Evolutionary conservation across 2,329 filamentous ascomycete species (phyloP).

Genomic region (Fusarium piperis): DNA sequence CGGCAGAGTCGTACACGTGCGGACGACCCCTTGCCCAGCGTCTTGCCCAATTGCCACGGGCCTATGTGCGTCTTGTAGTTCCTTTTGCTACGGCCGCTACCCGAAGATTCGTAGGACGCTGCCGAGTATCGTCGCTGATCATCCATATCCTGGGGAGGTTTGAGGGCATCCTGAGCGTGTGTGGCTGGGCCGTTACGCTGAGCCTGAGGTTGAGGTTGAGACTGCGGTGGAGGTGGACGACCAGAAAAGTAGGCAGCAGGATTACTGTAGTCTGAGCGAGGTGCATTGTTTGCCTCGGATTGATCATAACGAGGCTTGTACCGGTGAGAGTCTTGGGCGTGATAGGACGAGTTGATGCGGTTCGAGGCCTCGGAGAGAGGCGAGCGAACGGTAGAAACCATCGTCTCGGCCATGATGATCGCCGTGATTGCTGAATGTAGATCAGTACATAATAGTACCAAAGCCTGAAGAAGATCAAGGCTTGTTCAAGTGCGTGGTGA

Average conservation of each 20-base stretch:
- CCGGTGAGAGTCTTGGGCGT: conserved; percentile 39
- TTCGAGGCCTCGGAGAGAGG: conserved; percentile 60
- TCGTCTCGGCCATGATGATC: conserved; percentile 47
- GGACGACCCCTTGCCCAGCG: conserved; percentile 88
- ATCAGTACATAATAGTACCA: conserved; percentile 50
- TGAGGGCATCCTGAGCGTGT: conserved; percentile 23
- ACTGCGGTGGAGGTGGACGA: conserved; percentile 18
- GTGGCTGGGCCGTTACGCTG: conserved; percentile 29
- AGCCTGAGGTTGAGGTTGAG: conserved; percentile 19
- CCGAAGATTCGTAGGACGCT: conserved; percentile 53
- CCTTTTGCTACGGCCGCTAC: conserved; percentile 52
- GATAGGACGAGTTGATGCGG: conserved; percentile 56
- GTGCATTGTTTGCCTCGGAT: conserved; percentile 19
- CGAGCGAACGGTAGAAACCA: conserved; percentile 46
- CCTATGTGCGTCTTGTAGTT: conserved; percentile 81
- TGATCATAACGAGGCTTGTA: conserved; percentile 47
- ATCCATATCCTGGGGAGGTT: conserved; percentile 45
- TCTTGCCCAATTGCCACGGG: conserved; percentile 92
- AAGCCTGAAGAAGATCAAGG: conserved; percentile 9
- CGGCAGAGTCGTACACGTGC: conserved; percentile 87
- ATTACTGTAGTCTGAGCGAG: conserved; percentile 24
- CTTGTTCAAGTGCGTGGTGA: conserved; percentile 14
- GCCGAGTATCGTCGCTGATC: conserved; percentile 52
- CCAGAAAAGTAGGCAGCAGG: conserved; percentile 29
- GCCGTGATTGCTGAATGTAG: conserved; percentile 23